phyloP scores from a whole-genome alignment of 345 rosid species.

The Syzygium oleosum region DNA sequence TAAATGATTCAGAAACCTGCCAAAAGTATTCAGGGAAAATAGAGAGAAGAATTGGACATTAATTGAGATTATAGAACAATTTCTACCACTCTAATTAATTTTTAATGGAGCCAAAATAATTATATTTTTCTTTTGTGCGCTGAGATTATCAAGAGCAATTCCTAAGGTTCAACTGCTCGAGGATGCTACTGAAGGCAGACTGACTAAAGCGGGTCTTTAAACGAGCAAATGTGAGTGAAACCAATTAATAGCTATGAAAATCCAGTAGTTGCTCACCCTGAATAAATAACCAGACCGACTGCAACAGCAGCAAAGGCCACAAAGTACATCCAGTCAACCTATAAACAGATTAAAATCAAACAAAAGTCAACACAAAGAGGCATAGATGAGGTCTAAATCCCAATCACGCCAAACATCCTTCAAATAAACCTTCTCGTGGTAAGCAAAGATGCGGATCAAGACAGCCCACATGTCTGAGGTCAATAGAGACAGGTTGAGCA shows the following conservation, averaged over 20 bases:
- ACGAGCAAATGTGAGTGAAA: background rate
- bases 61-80: background rate
- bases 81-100: background rate
- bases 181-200: background rate
- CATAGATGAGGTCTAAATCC: background rate
- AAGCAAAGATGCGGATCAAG: conserved; percentile 71
- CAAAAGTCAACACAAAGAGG: background rate
- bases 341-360: background rate
- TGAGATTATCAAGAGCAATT: background rate
- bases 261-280: conserved; percentile 31
- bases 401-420: background rate
- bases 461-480: conserved; percentile 98
- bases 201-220: background rate
- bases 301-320: conserved; percentile 72
- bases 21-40: background rate
- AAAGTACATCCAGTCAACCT: conserved; percentile 92
- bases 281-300: conserved; percentile 63
- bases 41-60: background rate
- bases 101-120: background rate
- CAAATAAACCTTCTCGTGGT: conserved; percentile 66
- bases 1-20: background rate
- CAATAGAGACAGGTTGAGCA: conserved; percentile 85
- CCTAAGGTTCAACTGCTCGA: background rate
- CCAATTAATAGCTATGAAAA: background rate
- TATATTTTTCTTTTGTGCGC: background rate